phyloP scores from a whole-genome alignment of 2,329 filamentous ascomycete genomes.

The Colletotrichum siamense region DNA sequence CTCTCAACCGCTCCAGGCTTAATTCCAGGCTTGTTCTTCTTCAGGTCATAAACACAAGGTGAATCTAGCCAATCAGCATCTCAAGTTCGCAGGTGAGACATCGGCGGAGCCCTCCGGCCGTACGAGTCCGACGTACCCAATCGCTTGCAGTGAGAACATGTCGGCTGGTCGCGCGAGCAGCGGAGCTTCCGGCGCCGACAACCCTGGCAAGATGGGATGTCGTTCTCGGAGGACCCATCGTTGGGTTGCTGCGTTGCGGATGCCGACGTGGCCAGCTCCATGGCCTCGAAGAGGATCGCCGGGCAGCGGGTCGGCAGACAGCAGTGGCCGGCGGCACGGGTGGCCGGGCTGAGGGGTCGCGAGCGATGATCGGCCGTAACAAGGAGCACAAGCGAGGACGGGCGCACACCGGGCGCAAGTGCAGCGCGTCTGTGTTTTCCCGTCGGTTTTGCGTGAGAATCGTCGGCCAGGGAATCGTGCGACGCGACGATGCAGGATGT shows the following conservation, averaged over 20 bases:
- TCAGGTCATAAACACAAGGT: constrained; percentile 28
- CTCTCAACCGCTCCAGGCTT: constrained; percentile 27
- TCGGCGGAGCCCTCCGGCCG: neutral
- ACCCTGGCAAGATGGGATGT: constrained; percentile 34
- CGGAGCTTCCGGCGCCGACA: constrained; percentile 38
- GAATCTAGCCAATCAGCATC: constrained; percentile 22
- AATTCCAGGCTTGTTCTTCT: constrained; percentile 28
- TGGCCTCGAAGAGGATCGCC: neutral
- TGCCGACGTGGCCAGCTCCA: constrained; percentile 3
- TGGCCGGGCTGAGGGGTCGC: neutral
- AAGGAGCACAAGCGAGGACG: neutral
- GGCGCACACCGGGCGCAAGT: neutral
- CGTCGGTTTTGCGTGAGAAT: constrained; percentile 19
- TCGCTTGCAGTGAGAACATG: constrained; percentile 35
- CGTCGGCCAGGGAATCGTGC: constrained; percentile 22
- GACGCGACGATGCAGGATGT: constrained; percentile 12
- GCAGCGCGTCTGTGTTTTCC: neutral
- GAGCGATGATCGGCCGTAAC: neutral
- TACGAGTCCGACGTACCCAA: constrained; percentile 24
- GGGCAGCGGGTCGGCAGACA: neutral
- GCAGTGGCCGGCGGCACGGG: neutral
- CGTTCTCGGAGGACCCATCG: constrained; percentile 15
- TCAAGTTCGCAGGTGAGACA: neutral
- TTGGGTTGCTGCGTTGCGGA: neutral
- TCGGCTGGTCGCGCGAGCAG: constrained; percentile 38